Base-by-base conservation (phyloP, 23 red algal species). In the Cyanidiococcus yangmingshanensis region DNA sequence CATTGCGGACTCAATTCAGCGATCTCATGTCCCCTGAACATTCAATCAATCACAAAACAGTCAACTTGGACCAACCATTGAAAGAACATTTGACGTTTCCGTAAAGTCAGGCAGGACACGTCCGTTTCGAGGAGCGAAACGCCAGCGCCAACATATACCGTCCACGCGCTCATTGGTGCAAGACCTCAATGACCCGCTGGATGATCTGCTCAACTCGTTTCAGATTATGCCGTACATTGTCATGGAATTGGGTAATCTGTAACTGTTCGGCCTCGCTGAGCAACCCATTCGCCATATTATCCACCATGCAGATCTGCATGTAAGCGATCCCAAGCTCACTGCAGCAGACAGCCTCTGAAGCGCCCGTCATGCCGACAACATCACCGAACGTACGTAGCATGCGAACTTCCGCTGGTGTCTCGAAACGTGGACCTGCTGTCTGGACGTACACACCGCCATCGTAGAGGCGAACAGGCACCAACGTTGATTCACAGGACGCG, bases 271-370 rank as follows among this genome's bases (percentile, higher is more conserved):
- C 77, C 1, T 76, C 74, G 0, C 77, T 77, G 18, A 77, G 79
- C 57, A 91, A 45, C 18, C 94, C 94, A 79, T 98, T 98, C 51
- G 88, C 94, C 75, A 87, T 86, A 38, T 98, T 98, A 45, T 98
- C 94, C 26, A 98, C 84, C 87, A 92, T 89, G 31, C 84, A 90
- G 17, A 98, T 38, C 76, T 87, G 81, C 2, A 82, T 88, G 63
- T 98, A 98, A 37, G 81, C 75, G 50, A 98, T 68, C 1, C 45
- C 75, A 21, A 86, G 68, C 59, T 98, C 94, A 39, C 79, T 75
- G n/a, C 83, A 74, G 29, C 88, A 37, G 1, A 83, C 87, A 31
- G 94, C 94, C 80, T 98, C 94, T 0, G 85, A 76, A 37, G 88
- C 94, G 3, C 79, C 88, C 34, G 94, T 98, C 94, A 98, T 98